Conservation (phyloP, 768 basidiomycete species). For the Boletus vermiculosoides region DNA sequence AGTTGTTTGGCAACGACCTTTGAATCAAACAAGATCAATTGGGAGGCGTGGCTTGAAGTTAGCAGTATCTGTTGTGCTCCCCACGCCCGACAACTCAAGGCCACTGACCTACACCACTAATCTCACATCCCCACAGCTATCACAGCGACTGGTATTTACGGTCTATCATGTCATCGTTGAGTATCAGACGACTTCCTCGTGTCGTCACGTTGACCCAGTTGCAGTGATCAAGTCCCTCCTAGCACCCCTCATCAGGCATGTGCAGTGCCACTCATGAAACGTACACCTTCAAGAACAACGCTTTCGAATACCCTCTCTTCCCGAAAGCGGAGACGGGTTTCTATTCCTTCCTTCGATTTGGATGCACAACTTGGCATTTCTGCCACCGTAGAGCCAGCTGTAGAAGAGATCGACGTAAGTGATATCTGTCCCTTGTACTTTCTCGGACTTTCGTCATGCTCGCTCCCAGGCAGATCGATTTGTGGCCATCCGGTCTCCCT, state of each 20-base stretch:
- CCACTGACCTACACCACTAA: conserved; percentile 1
- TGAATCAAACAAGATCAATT: conserved; percentile 24
- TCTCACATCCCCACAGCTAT: neutral
- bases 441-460: conserved; percentile 1
- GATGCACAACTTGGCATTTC: conserved; percentile 32
- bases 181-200: conserved; percentile 14
- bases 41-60: too few species aligned
- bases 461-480: conserved; percentile 56
- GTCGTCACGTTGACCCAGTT: conserved; percentile 16
- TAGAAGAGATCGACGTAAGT: conserved; percentile 33
- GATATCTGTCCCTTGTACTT: neutral
- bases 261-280: conserved; percentile 34
- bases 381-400: conserved; percentile 12
- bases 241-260: conserved; percentile 28
- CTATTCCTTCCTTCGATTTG: conserved; percentile 40
- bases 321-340: conserved; percentile 43
- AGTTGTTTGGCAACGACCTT: conserved; percentile 29
- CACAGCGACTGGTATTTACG: neutral
- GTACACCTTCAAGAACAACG: conserved; percentile 37
- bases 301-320: conserved; percentile 41
- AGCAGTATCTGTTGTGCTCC: too few species aligned
- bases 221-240: conserved; percentile 26
- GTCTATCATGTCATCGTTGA: conserved; percentile 31
- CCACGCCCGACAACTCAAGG: neutral
- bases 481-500: conserved; percentile 51